Percentiles rank a stretch among this genome's conserved stretches.
phyloP scores from a whole-genome alignment of 345 rosid genomes.

The Hibiscus syriacus region DNA sequence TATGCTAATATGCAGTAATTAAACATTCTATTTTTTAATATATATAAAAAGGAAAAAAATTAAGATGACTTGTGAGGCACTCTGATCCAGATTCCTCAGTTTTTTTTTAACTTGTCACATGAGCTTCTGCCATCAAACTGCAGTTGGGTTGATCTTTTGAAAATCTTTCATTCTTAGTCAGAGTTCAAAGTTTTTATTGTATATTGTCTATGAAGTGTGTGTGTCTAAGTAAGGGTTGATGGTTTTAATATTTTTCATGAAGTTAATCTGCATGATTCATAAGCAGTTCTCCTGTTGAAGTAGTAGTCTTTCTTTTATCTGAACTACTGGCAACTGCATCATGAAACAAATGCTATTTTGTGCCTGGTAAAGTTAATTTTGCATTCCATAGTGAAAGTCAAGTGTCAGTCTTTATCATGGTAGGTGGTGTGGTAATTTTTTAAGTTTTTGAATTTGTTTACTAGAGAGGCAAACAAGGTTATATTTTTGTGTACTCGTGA shows the following conservation, averaged over 20 bases:
- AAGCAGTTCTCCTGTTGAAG: not conserved
- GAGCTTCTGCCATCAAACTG: not conserved
- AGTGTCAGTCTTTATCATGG: not conserved
- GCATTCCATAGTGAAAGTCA: not conserved
- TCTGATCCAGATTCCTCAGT: not conserved
- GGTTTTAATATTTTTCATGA: not conserved
- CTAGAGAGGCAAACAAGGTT: not conserved
- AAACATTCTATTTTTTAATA: not conserved
- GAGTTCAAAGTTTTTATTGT: not conserved
- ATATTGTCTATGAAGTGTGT: not conserved
- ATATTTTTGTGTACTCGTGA: not conserved
- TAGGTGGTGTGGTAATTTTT: not conserved
- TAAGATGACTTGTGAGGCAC: not conserved
- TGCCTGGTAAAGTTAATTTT: not conserved
- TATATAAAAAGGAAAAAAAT: not conserved
- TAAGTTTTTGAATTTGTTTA: not conserved
- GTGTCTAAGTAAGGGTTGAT: not conserved
- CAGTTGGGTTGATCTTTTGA: not conserved
- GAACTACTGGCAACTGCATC: not conserved
- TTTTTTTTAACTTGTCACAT: not conserved
- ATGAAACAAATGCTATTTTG: not conserved
- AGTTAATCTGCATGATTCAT: not conserved
- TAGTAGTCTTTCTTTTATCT: not conserved
- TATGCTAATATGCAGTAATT: not conserved
- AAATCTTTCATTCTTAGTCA: not conserved